Evolutionary conservation across 495 filamentous ascomycete species (phyloP), one percentile per base, ranked within the genome.

Genomic region (Trichoderma orchidacearum): DNA sequence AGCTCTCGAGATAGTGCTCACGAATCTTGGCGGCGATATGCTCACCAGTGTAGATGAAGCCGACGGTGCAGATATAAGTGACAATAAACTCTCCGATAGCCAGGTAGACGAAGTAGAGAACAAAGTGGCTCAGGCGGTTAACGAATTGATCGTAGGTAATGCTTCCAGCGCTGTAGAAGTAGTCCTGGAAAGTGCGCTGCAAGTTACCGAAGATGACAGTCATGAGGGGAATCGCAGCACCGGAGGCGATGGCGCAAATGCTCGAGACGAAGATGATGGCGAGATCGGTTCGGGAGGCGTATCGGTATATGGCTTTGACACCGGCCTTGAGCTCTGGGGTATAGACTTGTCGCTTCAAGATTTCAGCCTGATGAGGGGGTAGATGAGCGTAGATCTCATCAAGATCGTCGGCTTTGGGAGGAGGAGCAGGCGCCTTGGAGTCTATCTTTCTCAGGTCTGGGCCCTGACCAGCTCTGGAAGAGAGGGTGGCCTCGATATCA

Each of bases 221-320:
- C 81, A 96, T 95, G 36, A 96, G 69, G 1, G 92, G 92, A 64
- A 95, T 66, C 6, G 84, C 86, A 55, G 89, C 86, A 54, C 90
- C 92, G 12, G 80, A 89, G 34, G 78, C 80, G 62, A 94, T 89
- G 57, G 89, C 78, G 56, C 79, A 82, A 35, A 95, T 62, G 12
- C 72, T 65, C 58, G 81, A 80, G 54, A 89, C 72, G 18, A 70
- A 61, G 45, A 95, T 81, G 63, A 97, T 85, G 51, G 90, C 56
- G 3, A 85, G 57, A 68, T 97, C 91, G 59, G 80, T 54, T 70
- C 0, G 62, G 67, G 5, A 73, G 17, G 89, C 81, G 72, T 88
- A 94, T 32, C 87, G 80, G 63, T 81, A 92, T 17, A 92, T 69
- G 1, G 73, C 79, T 56, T 75, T 72, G 62, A 80, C 81, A 2